These are phyloP conservation scores for Dimocarpus longan DNA, from an alignment of 345 rosid species.

Conservation along the genomic window DNA sequence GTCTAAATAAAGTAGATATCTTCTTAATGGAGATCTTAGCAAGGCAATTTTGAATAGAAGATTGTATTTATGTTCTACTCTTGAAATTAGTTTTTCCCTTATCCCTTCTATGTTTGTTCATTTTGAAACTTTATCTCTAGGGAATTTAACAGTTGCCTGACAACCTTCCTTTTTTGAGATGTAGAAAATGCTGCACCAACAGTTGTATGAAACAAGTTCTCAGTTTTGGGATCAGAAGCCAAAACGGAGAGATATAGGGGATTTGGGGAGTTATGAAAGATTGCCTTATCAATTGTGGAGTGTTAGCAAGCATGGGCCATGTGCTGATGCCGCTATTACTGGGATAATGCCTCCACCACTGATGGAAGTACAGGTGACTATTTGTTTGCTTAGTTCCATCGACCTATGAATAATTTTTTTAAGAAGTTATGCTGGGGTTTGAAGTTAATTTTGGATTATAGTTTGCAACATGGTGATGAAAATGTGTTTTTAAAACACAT, in stretches of 20 bases:
- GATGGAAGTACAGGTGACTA: slow-evolving; percentile 79
- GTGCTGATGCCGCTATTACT: slow-evolving; percentile 86
- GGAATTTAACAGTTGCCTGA: slow-evolving; percentile 6
- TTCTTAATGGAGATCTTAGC: background rate
- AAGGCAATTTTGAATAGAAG: background rate
- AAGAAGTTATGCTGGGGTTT: background rate
- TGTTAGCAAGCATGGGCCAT: slow-evolving; percentile 74
- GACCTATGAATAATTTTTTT: background rate
- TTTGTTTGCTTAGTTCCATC: slow-evolving; percentile 10
- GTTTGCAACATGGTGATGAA: background rate
- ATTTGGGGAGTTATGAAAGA: slow-evolving; percentile 41
- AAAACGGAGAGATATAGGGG: slow-evolving; percentile 44
- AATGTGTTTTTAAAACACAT: slow-evolving; percentile 8
- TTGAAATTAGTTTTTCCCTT: background rate
- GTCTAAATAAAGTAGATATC: background rate
- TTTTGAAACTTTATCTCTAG: background rate
- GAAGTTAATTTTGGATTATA: background rate
- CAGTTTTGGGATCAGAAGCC: slow-evolving; percentile 79
- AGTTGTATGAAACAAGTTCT: slow-evolving; percentile 58
- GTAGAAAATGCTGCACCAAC: slow-evolving; percentile 69
- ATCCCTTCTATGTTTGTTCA: background rate
- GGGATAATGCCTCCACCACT: slow-evolving; percentile 95
- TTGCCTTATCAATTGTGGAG: slow-evolving; percentile 89
- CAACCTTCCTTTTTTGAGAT: slow-evolving; percentile 16
- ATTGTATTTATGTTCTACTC: background rate